These are phyloP conservation scores for Physcomitrellopsis africana DNA, from an alignment of 225 moss, liverwort and hornwort genomes.

Conservation along the genomic window DNA sequence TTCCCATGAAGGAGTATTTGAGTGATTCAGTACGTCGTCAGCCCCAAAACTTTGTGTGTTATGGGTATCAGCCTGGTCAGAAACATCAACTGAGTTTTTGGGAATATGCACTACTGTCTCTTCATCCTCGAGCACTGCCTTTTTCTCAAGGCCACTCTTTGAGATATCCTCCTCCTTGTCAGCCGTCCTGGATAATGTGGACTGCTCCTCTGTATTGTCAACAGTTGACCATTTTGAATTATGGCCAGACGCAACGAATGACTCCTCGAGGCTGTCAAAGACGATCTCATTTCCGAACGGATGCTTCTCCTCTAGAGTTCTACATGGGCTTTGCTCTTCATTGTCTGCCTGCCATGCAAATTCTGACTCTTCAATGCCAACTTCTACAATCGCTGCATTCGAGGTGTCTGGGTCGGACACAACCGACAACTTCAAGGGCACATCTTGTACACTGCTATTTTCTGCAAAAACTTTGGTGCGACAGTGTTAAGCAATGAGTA, in stretches of 20 bases:
- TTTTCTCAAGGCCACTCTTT: constrained; percentile 3
- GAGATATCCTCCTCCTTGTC: constrained; percentile 3
- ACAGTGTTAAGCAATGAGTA: neutral
- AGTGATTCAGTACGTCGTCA: neutral
- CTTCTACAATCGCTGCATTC: neutral
- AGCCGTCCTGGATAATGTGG: constrained; percentile 4
- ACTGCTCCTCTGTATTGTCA: constrained; percentile 17
- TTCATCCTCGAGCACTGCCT: constrained; percentile 23
- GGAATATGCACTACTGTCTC: constrained; percentile 29
- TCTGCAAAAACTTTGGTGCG: constrained; percentile 31
- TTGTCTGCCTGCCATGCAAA: constrained; percentile 1
- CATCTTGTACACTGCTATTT: constrained; percentile 14
- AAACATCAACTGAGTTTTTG: neutral
- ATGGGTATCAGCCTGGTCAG: constrained; percentile 5
- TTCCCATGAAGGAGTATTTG: neutral
- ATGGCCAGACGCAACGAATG: neutral
- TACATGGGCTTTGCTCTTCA: constrained; percentile 8
- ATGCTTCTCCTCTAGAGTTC: constrained; percentile 5
- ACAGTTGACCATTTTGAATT: neutral
- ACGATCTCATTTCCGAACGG: constrained; percentile 11
- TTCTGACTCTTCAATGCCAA: constrained; percentile 16
- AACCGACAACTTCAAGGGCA: constrained; percentile 16
- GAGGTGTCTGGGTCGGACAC: neutral
- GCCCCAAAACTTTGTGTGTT: constrained; percentile 1
- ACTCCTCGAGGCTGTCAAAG: constrained; percentile 19